phyloP scores from a whole-genome alignment of 305 asterid species.

The Fraxinus baroniana region DNA sequence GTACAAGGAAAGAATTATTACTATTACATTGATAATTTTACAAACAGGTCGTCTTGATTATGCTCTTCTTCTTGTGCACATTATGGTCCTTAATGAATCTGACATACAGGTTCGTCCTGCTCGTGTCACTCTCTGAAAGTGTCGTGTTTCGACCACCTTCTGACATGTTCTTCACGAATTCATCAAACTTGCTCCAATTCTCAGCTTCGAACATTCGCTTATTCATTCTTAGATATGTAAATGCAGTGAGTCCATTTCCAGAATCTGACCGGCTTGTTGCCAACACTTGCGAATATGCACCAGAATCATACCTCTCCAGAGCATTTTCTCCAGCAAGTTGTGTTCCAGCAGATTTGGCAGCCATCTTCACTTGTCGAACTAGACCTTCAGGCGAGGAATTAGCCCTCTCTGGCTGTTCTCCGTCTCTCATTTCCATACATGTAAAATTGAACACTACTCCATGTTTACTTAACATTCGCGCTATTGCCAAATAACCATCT shows the following conservation, averaged over 20 bases:
- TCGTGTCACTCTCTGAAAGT: slow-evolving; percentile 53
- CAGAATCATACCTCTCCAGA: slow-evolving; percentile 75
- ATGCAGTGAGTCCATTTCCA: slow-evolving; percentile 67
- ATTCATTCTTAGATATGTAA: slow-evolving; percentile 78
- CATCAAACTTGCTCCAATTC: slow-evolving; percentile 69
- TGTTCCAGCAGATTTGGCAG: slow-evolving; percentile 47
- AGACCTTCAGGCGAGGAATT: slow-evolving; percentile 86
- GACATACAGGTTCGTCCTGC: slow-evolving; percentile 63
- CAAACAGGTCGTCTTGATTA: slow-evolving; percentile 48
- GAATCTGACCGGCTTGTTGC: slow-evolving; percentile 59
- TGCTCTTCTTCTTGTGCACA: slow-evolving; percentile 22
- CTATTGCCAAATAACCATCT: slow-evolving; percentile 79
- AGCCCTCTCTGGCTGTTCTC: slow-evolving; percentile 66
- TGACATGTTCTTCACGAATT: slow-evolving; percentile 72
- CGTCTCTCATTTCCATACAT: slow-evolving; percentile 88
- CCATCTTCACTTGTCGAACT: slow-evolving; percentile 76
- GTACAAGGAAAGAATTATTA: neutral
- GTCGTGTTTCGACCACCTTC: slow-evolving; percentile 53
- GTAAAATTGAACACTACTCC: slow-evolving; percentile 71
- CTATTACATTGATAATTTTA: slow-evolving; percentile 28
- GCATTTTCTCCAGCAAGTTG: slow-evolving; percentile 93
- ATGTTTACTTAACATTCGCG: slow-evolving; percentile 62
- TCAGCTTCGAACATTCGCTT: slow-evolving; percentile 71
- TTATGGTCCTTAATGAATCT: slow-evolving; percentile 40
- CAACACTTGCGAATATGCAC: slow-evolving; percentile 65